A percentile compares a stretch with the other conserved stretches of the same genome.
Conservation (phyloP, 2,329 filamentous ascomycete genomes). For the Corniculantispora saksenae region DNA sequence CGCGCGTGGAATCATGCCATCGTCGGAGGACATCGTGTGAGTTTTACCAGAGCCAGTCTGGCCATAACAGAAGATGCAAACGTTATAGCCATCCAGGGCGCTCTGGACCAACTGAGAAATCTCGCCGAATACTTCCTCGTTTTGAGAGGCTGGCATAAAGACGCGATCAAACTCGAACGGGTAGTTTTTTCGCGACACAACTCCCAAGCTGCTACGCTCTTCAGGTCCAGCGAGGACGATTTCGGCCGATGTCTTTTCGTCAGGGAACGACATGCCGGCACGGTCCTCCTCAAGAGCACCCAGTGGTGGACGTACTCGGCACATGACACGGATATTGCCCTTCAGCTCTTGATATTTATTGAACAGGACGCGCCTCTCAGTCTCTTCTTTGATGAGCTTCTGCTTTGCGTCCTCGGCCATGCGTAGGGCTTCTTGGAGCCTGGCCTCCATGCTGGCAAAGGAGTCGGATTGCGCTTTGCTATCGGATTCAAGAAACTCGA, state of each 20-base stretch:
- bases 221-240: conserved; percentile 82
- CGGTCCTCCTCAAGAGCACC: conserved; percentile 60
- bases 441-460: conserved; percentile 77
- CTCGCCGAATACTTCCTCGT: conserved; percentile 91
- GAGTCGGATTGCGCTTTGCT: conserved; percentile 85
- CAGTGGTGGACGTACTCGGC: conserved; percentile 80
- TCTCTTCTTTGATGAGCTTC: conserved; percentile 89
- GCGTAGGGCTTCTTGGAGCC: conserved; percentile 75
- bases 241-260: conserved; percentile 84
- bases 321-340: conserved; percentile 98
- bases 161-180: conserved; percentile 92
- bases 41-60: conserved; percentile 99
- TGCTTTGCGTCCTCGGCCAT: conserved; percentile 70
- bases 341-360: conserved; percentile 98
- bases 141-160: conserved; percentile 75
- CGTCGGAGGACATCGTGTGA: conserved; percentile 86
- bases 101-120: conserved; percentile 97
- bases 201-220: conserved; percentile 77
- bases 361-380: conserved; percentile 84
- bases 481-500: conserved; percentile 87
- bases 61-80: conserved; percentile 96
- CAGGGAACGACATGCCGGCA: conserved; percentile 76
- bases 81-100: conserved; percentile 98
- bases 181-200: conserved; percentile 74
- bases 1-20: conserved; percentile 95